These are phyloP conservation scores for Coemansia sp. DNA, from an alignment of 192 early-diverging fungal genomes.

Conservation along the genomic window DNA sequence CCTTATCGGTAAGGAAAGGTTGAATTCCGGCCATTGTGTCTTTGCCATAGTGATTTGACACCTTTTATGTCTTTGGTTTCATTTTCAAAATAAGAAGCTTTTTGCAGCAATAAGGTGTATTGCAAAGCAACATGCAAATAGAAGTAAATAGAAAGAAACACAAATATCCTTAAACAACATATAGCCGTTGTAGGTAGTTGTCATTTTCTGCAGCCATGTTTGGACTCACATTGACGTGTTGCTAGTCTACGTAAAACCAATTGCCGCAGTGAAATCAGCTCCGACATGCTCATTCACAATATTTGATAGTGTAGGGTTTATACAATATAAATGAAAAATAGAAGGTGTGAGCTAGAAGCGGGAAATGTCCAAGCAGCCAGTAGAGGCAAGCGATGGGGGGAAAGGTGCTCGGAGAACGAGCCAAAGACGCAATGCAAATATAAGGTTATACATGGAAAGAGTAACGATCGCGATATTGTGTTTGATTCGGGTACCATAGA, in stretches of 20 bases:
- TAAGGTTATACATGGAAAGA: background rate
- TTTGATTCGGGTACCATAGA: background rate
- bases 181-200: too few species aligned
- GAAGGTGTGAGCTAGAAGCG: background rate
- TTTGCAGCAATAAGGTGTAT: too few species aligned
- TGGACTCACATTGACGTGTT: too few species aligned
- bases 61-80: background rate
- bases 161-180: too few species aligned
- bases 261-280: too few species aligned
- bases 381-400: background rate
- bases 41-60: background rate
- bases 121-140: too few species aligned
- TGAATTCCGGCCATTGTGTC: background rate
- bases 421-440: background rate
- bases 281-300: background rate
- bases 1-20: background rate
- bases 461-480: constrained; percentile 4
- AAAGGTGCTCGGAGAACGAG: background rate
- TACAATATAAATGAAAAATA: constrained; percentile 9
- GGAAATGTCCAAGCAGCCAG: background rate
- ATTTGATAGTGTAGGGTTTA: constrained; percentile 13
- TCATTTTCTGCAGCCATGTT: too few species aligned
- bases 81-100: too few species aligned
- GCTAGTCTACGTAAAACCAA: too few species aligned
- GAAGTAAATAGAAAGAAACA: too few species aligned